Conservation (phyloP, 1,284 basidiomycete genomes). For the Crucibulum cyathiforme region DNA sequence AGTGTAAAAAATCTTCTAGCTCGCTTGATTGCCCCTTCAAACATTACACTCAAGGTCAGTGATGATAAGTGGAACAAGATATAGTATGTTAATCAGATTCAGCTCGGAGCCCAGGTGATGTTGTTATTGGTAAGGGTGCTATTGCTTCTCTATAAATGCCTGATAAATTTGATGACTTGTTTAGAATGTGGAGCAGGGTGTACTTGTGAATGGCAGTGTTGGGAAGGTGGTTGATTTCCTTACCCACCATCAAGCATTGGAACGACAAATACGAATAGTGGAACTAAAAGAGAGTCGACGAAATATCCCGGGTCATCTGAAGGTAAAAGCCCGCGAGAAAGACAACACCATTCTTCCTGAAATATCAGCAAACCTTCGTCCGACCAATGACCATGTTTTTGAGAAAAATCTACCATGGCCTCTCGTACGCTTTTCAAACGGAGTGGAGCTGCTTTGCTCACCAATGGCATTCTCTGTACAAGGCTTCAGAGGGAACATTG, state of each 20-base stretch:
- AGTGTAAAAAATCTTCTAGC: conserved; percentile 30
- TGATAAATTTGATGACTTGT: not conserved
- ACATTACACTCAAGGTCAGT: conserved; percentile 37
- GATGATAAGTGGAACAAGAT: not conserved
- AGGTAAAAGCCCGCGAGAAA: not conserved
- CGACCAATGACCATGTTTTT: conserved; percentile 33
- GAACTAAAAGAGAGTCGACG: conserved; percentile 12
- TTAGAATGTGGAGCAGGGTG: conserved; percentile 64
- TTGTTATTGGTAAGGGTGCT: conserved; percentile 43
- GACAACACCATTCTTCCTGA: not conserved
- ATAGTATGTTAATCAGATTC: conserved; percentile 4
- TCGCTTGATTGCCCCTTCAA: conserved; percentile 29
- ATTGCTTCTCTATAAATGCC: not conserved
- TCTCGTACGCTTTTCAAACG: conserved; percentile 57
- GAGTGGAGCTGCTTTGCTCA: conserved; percentile 48
- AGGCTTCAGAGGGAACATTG: conserved; percentile 52
- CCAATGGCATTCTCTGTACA: conserved; percentile 57
- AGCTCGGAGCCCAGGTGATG: conserved; percentile 65
- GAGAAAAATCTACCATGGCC: conserved; percentile 49
- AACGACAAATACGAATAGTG: conserved; percentile 32
- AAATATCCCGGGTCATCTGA: not conserved
- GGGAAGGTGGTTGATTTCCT: conserved; percentile 73
- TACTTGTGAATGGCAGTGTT: conserved; percentile 82
- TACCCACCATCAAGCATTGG: conserved; percentile 41
- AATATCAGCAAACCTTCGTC: conserved; percentile 6